Base-by-base conservation (phyloP, 768 basidiomycete genomes). In the Hericium erinaceus region DNA sequence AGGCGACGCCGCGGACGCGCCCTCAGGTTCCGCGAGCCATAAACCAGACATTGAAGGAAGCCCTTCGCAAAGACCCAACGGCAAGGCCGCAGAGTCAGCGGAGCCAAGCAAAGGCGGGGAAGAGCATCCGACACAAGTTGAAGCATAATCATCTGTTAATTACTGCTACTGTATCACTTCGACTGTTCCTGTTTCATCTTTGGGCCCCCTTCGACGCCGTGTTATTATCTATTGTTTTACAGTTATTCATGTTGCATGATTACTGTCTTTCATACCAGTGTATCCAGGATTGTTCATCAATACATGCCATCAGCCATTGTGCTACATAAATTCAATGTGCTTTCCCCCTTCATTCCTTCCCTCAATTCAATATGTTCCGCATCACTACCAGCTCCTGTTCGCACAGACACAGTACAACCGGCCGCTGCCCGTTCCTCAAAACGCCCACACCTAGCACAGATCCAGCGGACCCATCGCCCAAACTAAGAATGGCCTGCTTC, bases 401-500 rank as follows among this genome's bases (percentile, higher is more conserved):
- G 57, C 87, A 89, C 52, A 97, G 72, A 62, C 88, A 89, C 7
- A 85, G 68, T 1, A 95, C 68, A 1, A 82, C 69, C 2, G 52
- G 50, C 72, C 67, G 26, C 26, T 16, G 69, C 75, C 38, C 28
- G 2, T 58, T 24, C 55, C 69, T 67, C 37, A 87, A 65, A 11
- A 73, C 74, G 1, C 85, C 85, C 18, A 92, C 84, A 10, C 94
- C 94, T 28, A 97, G 67, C 58, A 97, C 69, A 1, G 88, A 81
- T 0, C 95, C 92, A 13, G 82, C 80, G 18, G 75, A 72, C 2
- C 82, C 85, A 58, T 83, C 85, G 13, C 82, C 83, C 11, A 93
- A 77, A 62, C 81, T 80, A n/a, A 97, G 72, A 24, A 97, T 84
- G 1, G 85, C 79, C 68, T 97, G 94, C 65, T 85, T 88, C 10